Base-by-base conservation (phyloP, 495 filamentous ascomycete species). In the Daldinia loculata region DNA sequence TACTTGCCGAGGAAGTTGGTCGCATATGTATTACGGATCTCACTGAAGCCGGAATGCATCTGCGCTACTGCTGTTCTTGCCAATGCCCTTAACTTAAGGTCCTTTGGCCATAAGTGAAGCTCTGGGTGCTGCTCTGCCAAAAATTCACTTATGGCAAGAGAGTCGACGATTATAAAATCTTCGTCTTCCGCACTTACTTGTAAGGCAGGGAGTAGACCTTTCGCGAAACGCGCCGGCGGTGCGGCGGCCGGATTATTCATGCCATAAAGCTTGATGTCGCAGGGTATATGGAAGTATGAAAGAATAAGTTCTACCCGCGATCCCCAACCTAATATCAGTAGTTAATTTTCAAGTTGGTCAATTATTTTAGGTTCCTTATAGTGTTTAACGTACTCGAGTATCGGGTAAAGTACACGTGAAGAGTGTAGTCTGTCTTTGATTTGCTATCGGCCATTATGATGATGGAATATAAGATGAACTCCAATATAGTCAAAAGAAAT, bases 31-130 rank as follows among this genome's bases (percentile, higher is more conserved):
- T 79, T 75, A 14, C 87, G 80, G 6, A 88, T 29, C 0, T 76
- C 70, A 1, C 32, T 29, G 71, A 89, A 89, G 26, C 82, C 79
- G 1, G 86, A 81, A 68, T 88, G 85, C 86, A 88, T 89, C 75
- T 87, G 80, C 0, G 85, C 83, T 2, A 77, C 79, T 5, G 84
- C 84, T 19, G 78, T 80, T 36, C 85, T 79, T 6, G 87, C 86
- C 14, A 85, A 76, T 0, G 84, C 84, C 63, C 85, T 76, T 8
- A 87, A 79, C 9, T 67, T 68, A 9, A 62, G 63, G 60, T 83
- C 83, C 24, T 70, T 36, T 0, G 87, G 87, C 80, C 84, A 88
- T 3, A 86, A 76, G 34, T 56, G 39, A 11, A 80, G 75, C 8
- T 80, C 69, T 0, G 84, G 84, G 68, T 83, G 63, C 1, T 71